phyloP scores from a whole-genome alignment of 768 basidiomycete genomes.

The Lactarius pseudohatsudake region DNA sequence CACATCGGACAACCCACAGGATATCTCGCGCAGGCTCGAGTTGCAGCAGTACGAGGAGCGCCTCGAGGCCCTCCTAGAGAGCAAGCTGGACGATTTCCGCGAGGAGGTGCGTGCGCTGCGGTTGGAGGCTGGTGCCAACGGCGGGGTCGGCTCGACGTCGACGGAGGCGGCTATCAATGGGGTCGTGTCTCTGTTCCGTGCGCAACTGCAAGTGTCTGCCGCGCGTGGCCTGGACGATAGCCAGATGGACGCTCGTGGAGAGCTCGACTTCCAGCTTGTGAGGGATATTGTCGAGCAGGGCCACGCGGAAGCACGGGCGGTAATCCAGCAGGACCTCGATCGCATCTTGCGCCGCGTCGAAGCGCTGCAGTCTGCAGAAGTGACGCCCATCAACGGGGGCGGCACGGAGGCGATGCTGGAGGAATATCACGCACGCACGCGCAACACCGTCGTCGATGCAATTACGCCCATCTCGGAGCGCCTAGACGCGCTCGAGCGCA shows the following conservation, averaged over 20 bases:
- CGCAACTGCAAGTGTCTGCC: constrained; percentile 65
- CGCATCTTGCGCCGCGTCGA: constrained; percentile 48
- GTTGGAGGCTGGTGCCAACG: constrained; percentile 24
- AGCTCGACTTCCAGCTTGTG: constrained; percentile 76
- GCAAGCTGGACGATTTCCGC: constrained; percentile 58
- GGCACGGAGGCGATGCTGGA: constrained; percentile 50
- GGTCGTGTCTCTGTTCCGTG: constrained; percentile 63
- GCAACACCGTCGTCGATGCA: constrained; percentile 58
- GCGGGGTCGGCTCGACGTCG: constrained; percentile 38
- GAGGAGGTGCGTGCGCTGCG: constrained; percentile 39
- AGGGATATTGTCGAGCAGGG: constrained; percentile 67
- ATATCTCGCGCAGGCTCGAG: constrained; percentile 55
- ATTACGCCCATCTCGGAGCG: constrained; percentile 58
- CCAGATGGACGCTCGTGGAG: constrained; percentile 70
- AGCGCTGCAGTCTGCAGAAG: constrained; percentile 31
- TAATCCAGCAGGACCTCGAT: constrained; percentile 61
- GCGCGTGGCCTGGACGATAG: constrained; percentile 57
- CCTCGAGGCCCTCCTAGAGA: constrained; percentile 63
- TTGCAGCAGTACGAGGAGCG: constrained; percentile 60
- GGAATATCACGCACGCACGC: constrained; percentile 54
- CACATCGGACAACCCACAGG: constrained; percentile 46
- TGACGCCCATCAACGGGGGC: constrained; percentile 29
- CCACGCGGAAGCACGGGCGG: constrained; percentile 56
- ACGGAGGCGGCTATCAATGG: constrained; percentile 65
- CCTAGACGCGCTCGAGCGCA: constrained; percentile 50